Base-by-base conservation (phyloP, 495 filamentous ascomycete genomes). In the Daldinia decipiens region DNA sequence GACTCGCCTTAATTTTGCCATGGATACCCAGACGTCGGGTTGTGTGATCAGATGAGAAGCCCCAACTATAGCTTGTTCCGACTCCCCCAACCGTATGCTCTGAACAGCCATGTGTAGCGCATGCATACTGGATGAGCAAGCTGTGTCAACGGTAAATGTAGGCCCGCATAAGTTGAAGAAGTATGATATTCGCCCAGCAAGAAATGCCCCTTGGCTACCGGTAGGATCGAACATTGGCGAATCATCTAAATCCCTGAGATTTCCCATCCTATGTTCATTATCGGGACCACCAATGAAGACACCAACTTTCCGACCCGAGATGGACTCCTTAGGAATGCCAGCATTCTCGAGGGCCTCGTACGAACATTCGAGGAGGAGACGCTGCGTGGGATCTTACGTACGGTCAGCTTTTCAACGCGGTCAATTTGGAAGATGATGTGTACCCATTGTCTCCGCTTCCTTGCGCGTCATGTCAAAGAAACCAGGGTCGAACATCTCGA, bases 71-170 rank as follows among this genome's bases (percentile, higher is more conserved):
- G 82, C 81, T 54, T 76, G 70, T 45, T 80, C 77, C 1, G 77
- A 81, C 53, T 85, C 84, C 13, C 83, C 82, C 3, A 82, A 81
- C 80, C 90, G 90, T 15, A 96, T 84, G 1, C 88, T 88, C 65
- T 92, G 93, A 72, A 93, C 93, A 19, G 93, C 93, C n/a, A 93
- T 81, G 65, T 95, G 84, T 11, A 86, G 47, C 1, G 83, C 83
- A 59, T 83, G 78, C 72, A 87, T 71, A 53, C 90, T 93, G 8
- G 91, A 93, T 11, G 93, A 95, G 76, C 93, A 97, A 8, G 93
- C 93, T 1, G 93, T 95, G 76, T 96, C 93, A 29, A 95, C 84
- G 45, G 89, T 93, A 74, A 91, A 89, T 38, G 89, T 77, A 6
- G 82, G 81, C 4, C 87, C 85, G 11, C 81, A 78, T 58, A 86